Conservation (phyloP, 1,139 yeast genomes). For the Yarrowia galli region DNA sequence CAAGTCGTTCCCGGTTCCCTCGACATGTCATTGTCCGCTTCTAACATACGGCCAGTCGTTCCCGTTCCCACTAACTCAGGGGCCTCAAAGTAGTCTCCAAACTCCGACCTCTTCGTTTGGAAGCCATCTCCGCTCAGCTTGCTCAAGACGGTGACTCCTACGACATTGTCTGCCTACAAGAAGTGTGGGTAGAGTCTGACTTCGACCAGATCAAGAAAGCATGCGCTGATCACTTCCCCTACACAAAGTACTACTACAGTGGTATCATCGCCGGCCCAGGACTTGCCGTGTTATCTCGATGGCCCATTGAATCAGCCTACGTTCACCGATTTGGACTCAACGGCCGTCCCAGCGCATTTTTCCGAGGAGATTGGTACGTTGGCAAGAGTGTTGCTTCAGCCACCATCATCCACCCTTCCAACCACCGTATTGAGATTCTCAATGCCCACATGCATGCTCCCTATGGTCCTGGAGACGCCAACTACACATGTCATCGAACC, state of each 20-base stretch:
- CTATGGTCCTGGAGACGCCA: slow-evolving; percentile 86
- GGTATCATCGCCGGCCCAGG: slow-evolving; percentile 97
- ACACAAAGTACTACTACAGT: slow-evolving; percentile 72
- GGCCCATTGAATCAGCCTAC: slow-evolving; percentile 81
- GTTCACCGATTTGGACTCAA: slow-evolving; percentile 86
- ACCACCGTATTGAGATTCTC: slow-evolving; percentile 73
- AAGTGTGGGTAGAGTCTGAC: slow-evolving; percentile 88
- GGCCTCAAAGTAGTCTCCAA: slow-evolving; percentile 86
- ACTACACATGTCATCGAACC: slow-evolving; percentile 87
- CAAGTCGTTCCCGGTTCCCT: too few species aligned
- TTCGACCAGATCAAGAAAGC: slow-evolving; percentile 66
- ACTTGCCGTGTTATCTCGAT: slow-evolving; percentile 78
- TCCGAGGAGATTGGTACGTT: slow-evolving; percentile 96
- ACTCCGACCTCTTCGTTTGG: slow-evolving; percentile 65
- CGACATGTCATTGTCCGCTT: background rate
- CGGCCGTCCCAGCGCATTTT: slow-evolving; percentile 93
- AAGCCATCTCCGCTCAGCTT: slow-evolving; percentile 75
- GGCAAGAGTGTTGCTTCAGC: slow-evolving; percentile 91
- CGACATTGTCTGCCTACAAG: slow-evolving; percentile 90
- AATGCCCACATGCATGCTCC: slow-evolving; percentile 99
- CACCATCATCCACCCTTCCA: slow-evolving; percentile 61
- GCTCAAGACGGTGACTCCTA: slow-evolving; percentile 60
- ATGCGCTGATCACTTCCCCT: slow-evolving; percentile 63
- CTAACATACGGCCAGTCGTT: background rate
- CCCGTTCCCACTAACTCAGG: slow-evolving; percentile 58